Evolutionary conservation across 257 asterid genomes (phyloP), one percentile per base, ranked within the genome.

Genomic region (Lavandula angustifolia): DNA sequence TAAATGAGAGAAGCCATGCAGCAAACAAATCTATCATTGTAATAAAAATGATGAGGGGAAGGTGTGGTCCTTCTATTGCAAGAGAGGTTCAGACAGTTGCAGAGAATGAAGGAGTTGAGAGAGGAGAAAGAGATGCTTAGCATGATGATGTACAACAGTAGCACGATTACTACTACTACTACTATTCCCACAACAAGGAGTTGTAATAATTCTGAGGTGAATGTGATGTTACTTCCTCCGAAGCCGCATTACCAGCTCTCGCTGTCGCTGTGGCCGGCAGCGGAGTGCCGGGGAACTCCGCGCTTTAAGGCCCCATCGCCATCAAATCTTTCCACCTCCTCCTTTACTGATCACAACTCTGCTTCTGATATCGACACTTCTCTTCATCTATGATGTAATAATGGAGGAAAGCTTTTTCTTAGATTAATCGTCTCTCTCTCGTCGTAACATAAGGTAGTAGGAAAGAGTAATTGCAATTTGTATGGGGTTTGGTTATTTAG

Each of bases 341-440:
- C 58, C 49, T 60, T 57, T 29, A 14, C n/a, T 54, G 67, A 63
- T 18, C 32, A 44, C 13, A 65, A 52, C 38, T 56, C 71, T 13
- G 71, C 47, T 62, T n/a, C 71, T n/a, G 82, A 84, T 65, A 70
- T 84, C 16, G 90, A 84, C 49, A 84, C 90, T 64, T 84, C 90
- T 68, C 87, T 84, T 51, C 90, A 73, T 73, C 79, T 84, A 29
- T 81, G 66, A 81, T 16, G n/a, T n/a, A n/a, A n/a, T n/a, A n/a
- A n/a, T 22, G 27, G 27, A 22, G 27, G 2, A 22, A 22, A 22
- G 27, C 27, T 22, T 22, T 22, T 22, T 22, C 27, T 22, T 22
- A 22, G 27, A 22, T 22, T 22, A 22, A 22, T 22, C 27, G 27
- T 22, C 27, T 69, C 3, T 38, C 10, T 22, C 41, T 27, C 8